Evolutionary conservation across 1,284 basidiomycete genomes (phyloP).

Genomic region (Fomes fomentarius): DNA sequence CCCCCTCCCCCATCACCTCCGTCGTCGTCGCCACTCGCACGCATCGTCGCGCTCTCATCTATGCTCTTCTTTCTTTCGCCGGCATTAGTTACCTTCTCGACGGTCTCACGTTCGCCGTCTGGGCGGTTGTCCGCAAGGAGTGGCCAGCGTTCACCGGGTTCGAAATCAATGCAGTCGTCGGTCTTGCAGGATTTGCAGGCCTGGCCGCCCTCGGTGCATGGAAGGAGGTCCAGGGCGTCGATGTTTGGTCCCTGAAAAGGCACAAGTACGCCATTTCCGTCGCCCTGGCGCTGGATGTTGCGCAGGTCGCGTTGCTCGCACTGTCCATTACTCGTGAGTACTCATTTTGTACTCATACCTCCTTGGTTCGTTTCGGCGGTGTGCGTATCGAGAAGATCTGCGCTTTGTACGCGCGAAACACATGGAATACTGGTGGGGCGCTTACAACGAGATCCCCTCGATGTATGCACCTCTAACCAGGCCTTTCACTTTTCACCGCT

Average conservation of each 20-base stretch:
- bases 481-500: too few relatives aligned
- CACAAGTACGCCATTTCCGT: slow-evolving; percentile 55
- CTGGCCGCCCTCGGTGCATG: slow-evolving; percentile 73
- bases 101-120: slow-evolving; percentile 68
- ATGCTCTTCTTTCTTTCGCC: slow-evolving; percentile 67
- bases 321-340: slow-evolving; percentile 48
- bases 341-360: background rate
- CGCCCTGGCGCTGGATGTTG: slow-evolving; percentile 62
- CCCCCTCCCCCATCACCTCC: slow-evolving; percentile 68
- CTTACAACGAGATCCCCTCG: background rate
- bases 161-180: slow-evolving; percentile 67
- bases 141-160: slow-evolving; percentile 71
- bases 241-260: slow-evolving; percentile 68
- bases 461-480: background rate
- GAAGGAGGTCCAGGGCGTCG: slow-evolving; percentile 73
- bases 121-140: slow-evolving; percentile 61
- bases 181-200: slow-evolving; percentile 68
- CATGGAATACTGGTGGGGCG: background rate
- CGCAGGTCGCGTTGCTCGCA: slow-evolving; percentile 57
- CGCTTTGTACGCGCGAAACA: too few relatives aligned
- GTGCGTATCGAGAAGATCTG: background rate
- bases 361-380: background rate
- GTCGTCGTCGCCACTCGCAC: slow-evolving; percentile 72
- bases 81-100: slow-evolving; percentile 88
- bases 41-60: slow-evolving; percentile 74